These are phyloP conservation scores for Telopea speciosissima DNA, from an alignment of 177 flowering plant genomes.

Conservation along the genomic window DNA sequence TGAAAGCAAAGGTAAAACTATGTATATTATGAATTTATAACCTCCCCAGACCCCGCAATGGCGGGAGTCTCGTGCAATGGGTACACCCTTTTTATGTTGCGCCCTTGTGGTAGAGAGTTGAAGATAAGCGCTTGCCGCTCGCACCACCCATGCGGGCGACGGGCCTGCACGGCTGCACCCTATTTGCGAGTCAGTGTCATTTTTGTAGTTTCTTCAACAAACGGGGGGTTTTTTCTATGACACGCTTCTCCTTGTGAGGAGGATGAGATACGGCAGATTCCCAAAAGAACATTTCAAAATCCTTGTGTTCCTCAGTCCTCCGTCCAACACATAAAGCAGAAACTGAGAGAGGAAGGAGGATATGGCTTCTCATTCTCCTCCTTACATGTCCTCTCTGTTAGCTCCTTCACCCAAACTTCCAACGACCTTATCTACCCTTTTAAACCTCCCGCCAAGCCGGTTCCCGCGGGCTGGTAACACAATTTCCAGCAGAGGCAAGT, in stretches of 20 bases:
- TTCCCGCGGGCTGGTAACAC: constrained; percentile 8
- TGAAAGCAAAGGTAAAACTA: no score
- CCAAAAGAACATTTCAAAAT: background rate
- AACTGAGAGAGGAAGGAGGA: background rate
- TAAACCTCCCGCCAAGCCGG: constrained; percentile 8
- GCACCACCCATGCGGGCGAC: no score
- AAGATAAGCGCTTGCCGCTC: no score
- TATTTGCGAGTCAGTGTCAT: background rate
- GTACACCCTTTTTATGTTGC: no score
- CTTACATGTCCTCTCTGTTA: constrained; percentile 14
- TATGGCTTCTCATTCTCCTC: constrained; percentile 24
- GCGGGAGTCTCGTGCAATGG: no score
- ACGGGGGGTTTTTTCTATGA: background rate
- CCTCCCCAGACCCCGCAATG: no score
- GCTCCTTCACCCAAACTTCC: constrained; percentile 8
- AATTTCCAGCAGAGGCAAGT: constrained; percentile 20
- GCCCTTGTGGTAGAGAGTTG: no score
- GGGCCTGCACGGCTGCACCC: background rate
- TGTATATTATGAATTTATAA: no score
- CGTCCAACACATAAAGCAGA: background rate
- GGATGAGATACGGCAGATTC: background rate
- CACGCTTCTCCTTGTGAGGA: background rate
- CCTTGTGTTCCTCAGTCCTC: background rate
- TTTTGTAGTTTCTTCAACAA: background rate
- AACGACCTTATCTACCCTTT: constrained; percentile 1